phyloP scores from a whole-genome alignment of 208 protist species.

The Acanthamoeba royreba region DNA sequence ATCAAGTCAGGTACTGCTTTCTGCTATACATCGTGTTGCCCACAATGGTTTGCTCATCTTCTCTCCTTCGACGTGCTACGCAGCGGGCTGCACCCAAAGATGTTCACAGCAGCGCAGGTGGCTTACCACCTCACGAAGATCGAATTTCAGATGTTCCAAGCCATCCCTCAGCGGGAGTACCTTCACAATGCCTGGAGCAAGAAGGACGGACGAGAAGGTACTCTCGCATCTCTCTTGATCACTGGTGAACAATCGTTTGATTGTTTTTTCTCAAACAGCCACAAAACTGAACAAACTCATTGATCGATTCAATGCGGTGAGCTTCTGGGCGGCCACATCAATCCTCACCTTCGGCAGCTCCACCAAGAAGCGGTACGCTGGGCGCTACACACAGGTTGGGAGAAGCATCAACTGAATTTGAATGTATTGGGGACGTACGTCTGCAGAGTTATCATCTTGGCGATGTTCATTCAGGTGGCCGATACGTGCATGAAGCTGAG shows the following conservation, averaged over 20 bases:
- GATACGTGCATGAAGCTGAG: constrained; percentile 12
- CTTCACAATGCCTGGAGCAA: constrained; percentile 38
- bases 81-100: not conserved
- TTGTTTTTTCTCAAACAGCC: not conserved
- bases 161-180: not conserved
- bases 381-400: too few species aligned
- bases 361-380: not conserved
- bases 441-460: not conserved
- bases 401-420: too few species aligned
- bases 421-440: too few species aligned
- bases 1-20: not conserved
- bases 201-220: constrained; percentile 26
- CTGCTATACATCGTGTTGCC: not conserved
- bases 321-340: constrained; percentile 33
- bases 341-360: constrained; percentile 5
- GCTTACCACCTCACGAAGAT: not conserved
- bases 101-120: not conserved
- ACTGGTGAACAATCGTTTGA: not conserved
- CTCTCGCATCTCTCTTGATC: not conserved
- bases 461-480: not conserved
- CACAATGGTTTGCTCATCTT: not conserved
- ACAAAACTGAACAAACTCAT: constrained; percentile 16
- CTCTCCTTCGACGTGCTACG: not conserved
- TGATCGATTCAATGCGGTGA: constrained; percentile 39
- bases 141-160: not conserved